Evolutionary conservation across 306 rosid genomes (phyloP).

Genomic region (Quillaja saponaria): DNA sequence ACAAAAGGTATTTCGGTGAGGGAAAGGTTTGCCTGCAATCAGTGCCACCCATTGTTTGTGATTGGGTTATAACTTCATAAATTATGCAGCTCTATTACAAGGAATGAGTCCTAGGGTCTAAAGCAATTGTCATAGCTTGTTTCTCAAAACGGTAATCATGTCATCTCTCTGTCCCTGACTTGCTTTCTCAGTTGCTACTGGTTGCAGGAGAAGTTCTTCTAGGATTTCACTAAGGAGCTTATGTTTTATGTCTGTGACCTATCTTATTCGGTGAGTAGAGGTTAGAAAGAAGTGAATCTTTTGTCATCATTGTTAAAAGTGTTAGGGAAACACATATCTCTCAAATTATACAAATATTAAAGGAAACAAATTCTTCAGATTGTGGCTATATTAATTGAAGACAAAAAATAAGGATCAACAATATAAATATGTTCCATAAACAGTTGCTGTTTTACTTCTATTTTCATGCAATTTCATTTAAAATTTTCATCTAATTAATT

Average conservation of each 20-base stretch:
- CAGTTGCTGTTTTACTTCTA: too few relatives aligned
- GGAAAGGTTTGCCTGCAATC: slow-evolving; percentile 39
- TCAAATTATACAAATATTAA: too few relatives aligned
- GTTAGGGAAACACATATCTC: slow-evolving; percentile 31
- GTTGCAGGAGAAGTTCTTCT: slow-evolving; percentile 45
- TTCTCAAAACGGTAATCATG: slow-evolving; percentile 36
- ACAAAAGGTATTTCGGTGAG: too few relatives aligned
- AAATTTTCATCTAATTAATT: too few relatives aligned
- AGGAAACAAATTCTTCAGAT: too few relatives aligned
- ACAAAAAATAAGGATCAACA: too few relatives aligned
- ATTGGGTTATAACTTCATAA: slow-evolving; percentile 49
- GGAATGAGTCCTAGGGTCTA: slow-evolving; percentile 68
- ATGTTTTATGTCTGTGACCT: slow-evolving; percentile 49
- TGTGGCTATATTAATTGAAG: too few relatives aligned
- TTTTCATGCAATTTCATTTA: too few relatives aligned
- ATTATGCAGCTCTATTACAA: slow-evolving; percentile 61
- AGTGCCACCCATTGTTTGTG: too few relatives aligned
- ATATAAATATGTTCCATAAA: too few relatives aligned
- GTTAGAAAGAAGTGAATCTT: too few relatives aligned
- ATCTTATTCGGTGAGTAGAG: slow-evolving; percentile 55
- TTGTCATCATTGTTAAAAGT: not conserved
- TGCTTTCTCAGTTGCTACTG: not conserved
- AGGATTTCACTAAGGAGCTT: slow-evolving; percentile 43
- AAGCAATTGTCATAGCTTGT: slow-evolving; percentile 47
- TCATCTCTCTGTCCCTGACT: not conserved